Evolutionary conservation across 2,329 filamentous ascomycete species (phyloP).

Genomic region (Diaporthe batatas): DNA sequence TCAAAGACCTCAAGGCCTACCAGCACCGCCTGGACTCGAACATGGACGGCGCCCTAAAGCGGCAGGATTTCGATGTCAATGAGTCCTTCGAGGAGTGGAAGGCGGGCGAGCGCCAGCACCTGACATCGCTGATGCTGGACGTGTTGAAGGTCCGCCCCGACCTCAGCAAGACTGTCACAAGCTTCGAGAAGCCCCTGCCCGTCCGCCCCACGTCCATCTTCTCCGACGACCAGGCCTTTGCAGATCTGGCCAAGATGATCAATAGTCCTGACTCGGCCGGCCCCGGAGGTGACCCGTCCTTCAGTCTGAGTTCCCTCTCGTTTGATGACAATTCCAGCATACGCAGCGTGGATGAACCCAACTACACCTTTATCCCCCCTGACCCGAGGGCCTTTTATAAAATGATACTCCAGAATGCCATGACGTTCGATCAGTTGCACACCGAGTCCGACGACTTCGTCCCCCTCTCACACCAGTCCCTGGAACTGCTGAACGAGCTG

Average conservation of each 20-base stretch:
- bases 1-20: conserved; percentile 93
- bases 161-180: conserved; percentile 80
- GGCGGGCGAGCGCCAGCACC: conserved; percentile 85
- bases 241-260: conserved; percentile 66
- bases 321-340: conserved; percentile 68
- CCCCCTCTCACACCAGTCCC: conserved; percentile 81
- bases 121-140: conserved; percentile 94
- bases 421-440: conserved; percentile 74
- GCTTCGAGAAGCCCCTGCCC: conserved; percentile 71
- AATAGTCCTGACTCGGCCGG: conserved; percentile 58
- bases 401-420: conserved; percentile 81
- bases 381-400: conserved; percentile 88
- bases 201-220: conserved; percentile 61
- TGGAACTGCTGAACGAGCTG: conserved; percentile 87
- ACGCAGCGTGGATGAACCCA: conserved; percentile 70
- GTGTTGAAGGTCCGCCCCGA: conserved; percentile 89
- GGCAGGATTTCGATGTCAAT: conserved; percentile 89
- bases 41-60: conserved; percentile 80
- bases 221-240: conserved; percentile 64
- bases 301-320: conserved; percentile 76
- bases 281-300: conserved; percentile 72
- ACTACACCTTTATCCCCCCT: conserved; percentile 90
- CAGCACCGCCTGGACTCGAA: conserved; percentile 89
- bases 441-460: conserved; percentile 63
- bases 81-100: conserved; percentile 93